These are phyloP conservation scores for Cystobasidium pallidum DNA, from an alignment of 1,284 basidiomycete species.

Conservation along the genomic window DNA sequence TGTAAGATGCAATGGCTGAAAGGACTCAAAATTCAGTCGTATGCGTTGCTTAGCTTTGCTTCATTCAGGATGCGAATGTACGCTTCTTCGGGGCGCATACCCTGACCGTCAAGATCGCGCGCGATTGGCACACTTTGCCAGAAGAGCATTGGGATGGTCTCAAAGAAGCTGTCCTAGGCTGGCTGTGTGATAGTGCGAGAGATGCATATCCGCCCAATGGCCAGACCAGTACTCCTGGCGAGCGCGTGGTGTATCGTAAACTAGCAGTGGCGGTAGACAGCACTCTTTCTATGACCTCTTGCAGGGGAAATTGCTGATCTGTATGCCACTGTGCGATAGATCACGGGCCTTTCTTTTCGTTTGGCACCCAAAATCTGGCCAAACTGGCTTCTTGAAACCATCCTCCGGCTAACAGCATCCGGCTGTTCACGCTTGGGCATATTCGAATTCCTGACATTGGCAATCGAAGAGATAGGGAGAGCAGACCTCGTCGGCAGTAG, in stretches of 20 bases:
- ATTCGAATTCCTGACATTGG: slow-evolving; percentile 50
- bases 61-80: slow-evolving; percentile 42
- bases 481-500: slow-evolving; percentile 52
- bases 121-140: slow-evolving; percentile 48
- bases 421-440: slow-evolving; percentile 48
- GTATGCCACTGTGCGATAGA: background rate
- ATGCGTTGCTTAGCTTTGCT: background rate
- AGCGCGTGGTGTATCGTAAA: slow-evolving; percentile 52
- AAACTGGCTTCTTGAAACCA: slow-evolving; percentile 52
- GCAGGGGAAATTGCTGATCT: background rate
- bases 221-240: slow-evolving; percentile 33
- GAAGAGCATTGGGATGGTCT: slow-evolving; percentile 41
- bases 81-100: slow-evolving; percentile 54
- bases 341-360: slow-evolving; percentile 42
- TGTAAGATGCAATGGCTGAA: background rate
- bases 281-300: slow-evolving; percentile 2
- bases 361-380: slow-evolving; percentile 46
- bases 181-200: slow-evolving; percentile 48
- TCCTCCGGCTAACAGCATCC: slow-evolving; percentile 48
- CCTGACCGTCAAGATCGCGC: slow-evolving; percentile 49
- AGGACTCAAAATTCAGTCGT: background rate
- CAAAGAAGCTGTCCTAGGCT: slow-evolving; percentile 49
- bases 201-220: slow-evolving; percentile 42
- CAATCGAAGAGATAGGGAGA: slow-evolving; percentile 52
- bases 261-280: slow-evolving; percentile 50